phyloP scores from a whole-genome alignment of 148 eudicot species.

The Rhododendron williamsianum region DNA sequence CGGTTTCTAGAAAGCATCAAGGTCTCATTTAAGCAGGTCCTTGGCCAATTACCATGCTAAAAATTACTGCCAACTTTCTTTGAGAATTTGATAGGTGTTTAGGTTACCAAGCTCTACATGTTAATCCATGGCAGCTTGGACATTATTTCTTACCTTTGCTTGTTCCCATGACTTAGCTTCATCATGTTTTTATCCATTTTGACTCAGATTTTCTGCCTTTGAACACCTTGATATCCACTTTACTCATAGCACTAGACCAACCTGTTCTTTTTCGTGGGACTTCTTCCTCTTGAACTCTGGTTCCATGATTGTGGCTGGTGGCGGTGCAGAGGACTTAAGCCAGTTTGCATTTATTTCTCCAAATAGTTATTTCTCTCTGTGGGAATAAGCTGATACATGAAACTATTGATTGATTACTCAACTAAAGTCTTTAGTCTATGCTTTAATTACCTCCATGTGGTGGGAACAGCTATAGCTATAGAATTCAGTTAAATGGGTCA shows the following conservation, averaged over 20 bases:
- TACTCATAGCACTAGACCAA: neutral
- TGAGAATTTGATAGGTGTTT: neutral
- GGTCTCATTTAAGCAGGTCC: neutral
- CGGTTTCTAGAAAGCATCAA: slow-evolving; percentile 1
- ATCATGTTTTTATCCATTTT: neutral
- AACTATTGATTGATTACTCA: neutral
- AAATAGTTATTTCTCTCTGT: neutral
- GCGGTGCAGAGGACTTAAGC: neutral
- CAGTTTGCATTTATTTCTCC: neutral
- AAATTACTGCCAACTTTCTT: neutral
- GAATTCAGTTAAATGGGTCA: neutral
- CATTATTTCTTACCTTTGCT: neutral
- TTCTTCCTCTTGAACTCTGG: neutral
- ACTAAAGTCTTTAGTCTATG: neutral
- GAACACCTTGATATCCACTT: neutral
- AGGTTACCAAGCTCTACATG: neutral
- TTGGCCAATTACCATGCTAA: neutral
- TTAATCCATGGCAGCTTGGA: neutral
- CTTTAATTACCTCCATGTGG: neutral
- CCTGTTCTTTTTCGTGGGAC: neutral
- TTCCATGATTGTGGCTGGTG: neutral
- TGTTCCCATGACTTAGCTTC: neutral
- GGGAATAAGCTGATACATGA: neutral
- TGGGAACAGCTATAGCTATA: neutral
- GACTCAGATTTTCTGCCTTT: neutral